phyloP scores from a whole-genome alignment of 129 eudicot species.

The Silybum marianum region DNA sequence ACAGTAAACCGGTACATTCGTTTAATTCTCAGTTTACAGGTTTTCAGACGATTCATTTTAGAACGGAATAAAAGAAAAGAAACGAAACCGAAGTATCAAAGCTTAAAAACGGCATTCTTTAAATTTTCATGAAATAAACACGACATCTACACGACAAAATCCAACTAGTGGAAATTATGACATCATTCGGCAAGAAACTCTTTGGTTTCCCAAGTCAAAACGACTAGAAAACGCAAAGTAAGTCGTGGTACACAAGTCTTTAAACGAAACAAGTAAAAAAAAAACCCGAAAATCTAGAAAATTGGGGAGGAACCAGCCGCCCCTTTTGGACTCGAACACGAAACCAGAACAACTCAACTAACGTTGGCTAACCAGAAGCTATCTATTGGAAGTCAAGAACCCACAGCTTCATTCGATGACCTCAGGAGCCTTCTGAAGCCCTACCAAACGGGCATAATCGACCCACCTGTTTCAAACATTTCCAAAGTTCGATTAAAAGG shows the following conservation, averaged over 20 bases:
- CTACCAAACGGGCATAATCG: constrained; percentile 92
- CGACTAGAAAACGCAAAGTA: neutral
- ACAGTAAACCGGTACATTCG: too few species aligned
- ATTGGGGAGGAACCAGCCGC: constrained; percentile 19
- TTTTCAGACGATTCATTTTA: too few species aligned
- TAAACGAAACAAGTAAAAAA: constrained; percentile 17
- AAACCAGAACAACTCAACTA: neutral
- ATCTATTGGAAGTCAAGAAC: constrained; percentile 11
- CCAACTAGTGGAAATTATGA: neutral
- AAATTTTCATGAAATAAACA: neutral
- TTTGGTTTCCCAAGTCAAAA: constrained; percentile 8
- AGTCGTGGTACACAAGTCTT: neutral
- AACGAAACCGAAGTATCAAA: too few species aligned
- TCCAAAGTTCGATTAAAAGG: neutral
- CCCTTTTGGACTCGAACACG: constrained; percentile 4
- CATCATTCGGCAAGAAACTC: constrained; percentile 22
- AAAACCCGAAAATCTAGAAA: constrained; percentile 19
- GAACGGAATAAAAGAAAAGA: too few species aligned
- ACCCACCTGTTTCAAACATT: constrained; percentile 72
- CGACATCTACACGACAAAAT: neutral
- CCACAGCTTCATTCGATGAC: constrained; percentile 33
- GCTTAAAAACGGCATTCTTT: neutral
- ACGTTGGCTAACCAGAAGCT: constrained; percentile 31
- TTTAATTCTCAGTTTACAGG: too few species aligned
- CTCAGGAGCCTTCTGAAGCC: constrained; percentile 75